These are phyloP conservation scores for Fusarium newnesense DNA, from an alignment of 2,329 filamentous ascomycete genomes.

Conservation along the genomic window DNA sequence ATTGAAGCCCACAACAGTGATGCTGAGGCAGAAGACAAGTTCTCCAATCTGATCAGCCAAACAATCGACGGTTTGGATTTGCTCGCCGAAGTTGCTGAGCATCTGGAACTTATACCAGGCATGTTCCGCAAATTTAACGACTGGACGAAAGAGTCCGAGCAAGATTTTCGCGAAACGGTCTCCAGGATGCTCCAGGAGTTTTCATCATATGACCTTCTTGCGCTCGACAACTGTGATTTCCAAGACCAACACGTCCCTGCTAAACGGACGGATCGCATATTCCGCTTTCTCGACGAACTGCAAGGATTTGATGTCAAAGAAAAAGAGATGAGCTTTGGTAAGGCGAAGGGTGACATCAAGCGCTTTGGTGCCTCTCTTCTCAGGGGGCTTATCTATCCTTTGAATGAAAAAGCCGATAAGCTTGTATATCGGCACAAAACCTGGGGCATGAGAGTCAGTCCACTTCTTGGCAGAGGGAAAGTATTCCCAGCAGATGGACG, in stretches of 20 bases:
- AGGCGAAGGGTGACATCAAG: constrained; percentile 38
- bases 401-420: background rate
- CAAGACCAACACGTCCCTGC: constrained; percentile 3
- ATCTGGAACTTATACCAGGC: constrained; percentile 21
- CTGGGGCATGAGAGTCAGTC: background rate
- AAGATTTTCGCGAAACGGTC: background rate
- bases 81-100: constrained; percentile 36
- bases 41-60: constrained; percentile 38
- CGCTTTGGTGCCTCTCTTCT: constrained; percentile 40
- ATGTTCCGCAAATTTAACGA: background rate
- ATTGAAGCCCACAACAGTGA: constrained; percentile 33
- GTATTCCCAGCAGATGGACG: background rate
- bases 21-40: background rate
- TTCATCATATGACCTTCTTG: constrained; percentile 21
- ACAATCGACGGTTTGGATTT: constrained; percentile 35
- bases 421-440: background rate
- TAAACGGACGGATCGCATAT: constrained; percentile 28
- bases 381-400: constrained; percentile 16
- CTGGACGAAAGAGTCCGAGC: background rate
- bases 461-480: background rate
- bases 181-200: background rate
- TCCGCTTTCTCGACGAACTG: constrained; percentile 34
- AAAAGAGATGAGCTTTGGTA: constrained; percentile 9
- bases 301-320: constrained; percentile 21
- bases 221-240: constrained; percentile 33